A percentile compares a stretch with the other conserved stretches of the same genome.
phyloP scores from a whole-genome alignment of 2,329 filamentous ascomycete genomes.

The Aspergillus novofumigatus region DNA sequence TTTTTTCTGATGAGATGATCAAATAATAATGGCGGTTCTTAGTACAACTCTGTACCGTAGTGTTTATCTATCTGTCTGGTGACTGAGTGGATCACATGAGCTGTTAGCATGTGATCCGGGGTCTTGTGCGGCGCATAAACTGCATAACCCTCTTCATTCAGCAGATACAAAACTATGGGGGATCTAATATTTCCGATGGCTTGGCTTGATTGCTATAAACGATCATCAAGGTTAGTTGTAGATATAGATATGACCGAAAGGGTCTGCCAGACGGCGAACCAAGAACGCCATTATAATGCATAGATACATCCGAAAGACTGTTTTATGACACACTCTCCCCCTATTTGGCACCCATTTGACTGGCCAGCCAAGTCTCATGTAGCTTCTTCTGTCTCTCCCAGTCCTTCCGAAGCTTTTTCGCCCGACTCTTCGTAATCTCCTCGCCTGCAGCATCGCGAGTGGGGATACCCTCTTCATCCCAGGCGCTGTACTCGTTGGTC shows the following conservation, averaged over 20 bases:
- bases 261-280: not conserved
- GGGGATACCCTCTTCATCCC: constrained; percentile 80
- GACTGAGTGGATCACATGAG: not conserved
- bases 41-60: too few relatives aligned
- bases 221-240: not conserved
- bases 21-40: not conserved
- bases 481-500: constrained; percentile 63
- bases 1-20: not conserved
- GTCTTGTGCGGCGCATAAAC: not conserved
- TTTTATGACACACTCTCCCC: not conserved
- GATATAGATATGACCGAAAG: not conserved
- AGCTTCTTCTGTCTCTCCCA: constrained; percentile 86
- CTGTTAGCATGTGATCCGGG: not conserved
- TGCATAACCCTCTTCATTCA: not conserved
- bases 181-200: not conserved
- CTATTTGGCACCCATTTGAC: not conserved
- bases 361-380: not conserved
- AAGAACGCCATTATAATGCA: not conserved
- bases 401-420: constrained; percentile 81
- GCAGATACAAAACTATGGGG: not conserved
- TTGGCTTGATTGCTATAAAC: not conserved
- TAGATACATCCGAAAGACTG: not conserved
- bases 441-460: constrained; percentile 71
- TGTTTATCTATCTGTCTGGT: not conserved
- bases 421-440: constrained; percentile 72